These are phyloP conservation scores for Citrus australasica DNA, from an alignment of 345 rosid species.

Conservation along the genomic window DNA sequence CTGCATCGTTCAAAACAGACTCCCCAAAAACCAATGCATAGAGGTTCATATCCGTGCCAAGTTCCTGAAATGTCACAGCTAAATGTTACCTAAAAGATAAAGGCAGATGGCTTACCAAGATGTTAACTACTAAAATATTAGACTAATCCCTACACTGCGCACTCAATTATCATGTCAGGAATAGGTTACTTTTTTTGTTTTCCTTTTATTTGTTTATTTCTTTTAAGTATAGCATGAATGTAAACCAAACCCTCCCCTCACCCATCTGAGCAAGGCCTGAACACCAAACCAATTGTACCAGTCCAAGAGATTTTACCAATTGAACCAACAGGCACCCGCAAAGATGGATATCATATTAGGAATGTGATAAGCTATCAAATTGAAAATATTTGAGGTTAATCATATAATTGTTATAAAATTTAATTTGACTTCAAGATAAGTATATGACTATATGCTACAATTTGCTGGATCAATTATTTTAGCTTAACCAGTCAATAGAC, in stretches of 20 bases:
- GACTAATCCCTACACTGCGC: neutral
- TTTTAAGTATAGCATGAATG: neutral
- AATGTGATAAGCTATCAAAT: neutral
- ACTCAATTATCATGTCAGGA: neutral
- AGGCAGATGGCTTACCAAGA: neutral
- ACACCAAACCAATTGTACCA: neutral
- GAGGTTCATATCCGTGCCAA: conserved; percentile 90
- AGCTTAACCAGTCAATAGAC: conserved; percentile 5
- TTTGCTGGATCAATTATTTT: neutral
- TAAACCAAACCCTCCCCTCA: neutral
- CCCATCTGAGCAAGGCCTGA: neutral
- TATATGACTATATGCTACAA: neutral
- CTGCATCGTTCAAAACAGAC: conserved; percentile 99
- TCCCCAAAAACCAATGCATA: conserved; percentile 98
- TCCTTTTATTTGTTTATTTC: too few species aligned
- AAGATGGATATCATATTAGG: neutral
- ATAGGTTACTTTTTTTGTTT: too few species aligned
- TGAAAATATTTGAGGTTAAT: neutral
- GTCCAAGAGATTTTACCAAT: neutral
- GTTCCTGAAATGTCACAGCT: conserved; percentile 57
- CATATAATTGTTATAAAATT: neutral
- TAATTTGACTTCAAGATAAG: neutral
- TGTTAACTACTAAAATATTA: neutral
- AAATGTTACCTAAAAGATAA: neutral
- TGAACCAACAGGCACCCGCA: neutral